Evolutionary conservation across 2,329 filamentous ascomycete species (phyloP).

Genomic region (Tetracladium maxilliforme): DNA sequence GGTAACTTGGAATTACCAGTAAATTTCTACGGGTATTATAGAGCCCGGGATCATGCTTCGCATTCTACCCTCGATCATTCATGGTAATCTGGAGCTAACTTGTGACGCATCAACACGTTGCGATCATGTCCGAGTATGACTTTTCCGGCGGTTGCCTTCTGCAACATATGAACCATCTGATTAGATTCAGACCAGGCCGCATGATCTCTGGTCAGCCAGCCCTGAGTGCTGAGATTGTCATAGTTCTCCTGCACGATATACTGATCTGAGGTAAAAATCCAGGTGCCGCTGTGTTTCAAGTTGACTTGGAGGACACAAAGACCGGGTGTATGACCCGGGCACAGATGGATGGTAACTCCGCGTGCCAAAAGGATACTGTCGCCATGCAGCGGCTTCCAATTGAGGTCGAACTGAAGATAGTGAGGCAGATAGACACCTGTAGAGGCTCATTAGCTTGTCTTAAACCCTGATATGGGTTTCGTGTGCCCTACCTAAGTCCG

Average conservation of each 20-base stretch:
- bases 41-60: no score
- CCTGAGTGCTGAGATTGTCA: constrained; percentile 16
- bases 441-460: no score
- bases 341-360: constrained; percentile 17
- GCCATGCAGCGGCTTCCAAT: constrained; percentile 26
- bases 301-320: constrained; percentile 5
- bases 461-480: no score
- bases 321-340: constrained; percentile 10
- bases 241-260: constrained; percentile 23
- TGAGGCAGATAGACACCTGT: constrained; percentile 21
- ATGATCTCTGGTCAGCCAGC: constrained; percentile 19
- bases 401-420: constrained; percentile 19
- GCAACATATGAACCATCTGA: constrained; percentile 16
- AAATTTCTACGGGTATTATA: no score
- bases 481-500: no score
- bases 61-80: no score
- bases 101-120: no score
- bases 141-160: constrained; percentile 14
- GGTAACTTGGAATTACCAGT: no score
- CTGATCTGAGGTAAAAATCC: constrained; percentile 23
- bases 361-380: constrained; percentile 20
- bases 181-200: constrained; percentile 18
- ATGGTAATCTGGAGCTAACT: no score
- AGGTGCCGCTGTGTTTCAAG: constrained; percentile 12
- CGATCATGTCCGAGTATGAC: constrained; percentile 19